Evolutionary conservation across 192 early-diverging fungal species (phyloP), one percentile per base, ranked within the genome.

Genomic region (Entomortierella chlamydospora): DNA sequence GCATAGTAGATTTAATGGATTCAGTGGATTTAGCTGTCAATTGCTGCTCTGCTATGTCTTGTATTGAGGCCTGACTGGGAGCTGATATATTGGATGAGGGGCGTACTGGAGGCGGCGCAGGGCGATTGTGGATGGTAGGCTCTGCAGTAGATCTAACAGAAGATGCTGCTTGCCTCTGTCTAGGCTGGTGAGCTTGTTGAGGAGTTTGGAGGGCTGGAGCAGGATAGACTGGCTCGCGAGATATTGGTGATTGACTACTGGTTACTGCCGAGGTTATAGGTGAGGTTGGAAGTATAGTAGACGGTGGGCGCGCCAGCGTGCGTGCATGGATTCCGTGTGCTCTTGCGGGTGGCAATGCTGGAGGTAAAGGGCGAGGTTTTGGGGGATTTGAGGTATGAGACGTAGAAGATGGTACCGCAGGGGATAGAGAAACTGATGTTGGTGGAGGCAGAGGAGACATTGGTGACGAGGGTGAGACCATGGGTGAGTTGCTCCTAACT

Each of bases 291-390:
- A 23, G 41, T 33, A 58, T 1, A 8, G 62, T 54, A 1, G 74
- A 57, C n/a, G 51, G 28, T 56, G 62, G 68, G 15, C 62, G 76
- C 10, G 34, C 51, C 22, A 79, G 29, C 2, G 68, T 26, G 8
- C 76, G 76, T 30, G 76, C 76, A 59, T 79, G 67, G 57, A 79
- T 64, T 33, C 76, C 76, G 34, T 79, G 76, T 29, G 68, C 76
- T 43, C 76, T 69, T 17, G 76, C 68, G 43, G 76, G 76, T 25
- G 76, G 76, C 52, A 79, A 41, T 54, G 76, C 66, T 66, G 76
- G 76, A 13, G 76, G 76, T 18, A 41, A 31, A 15, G 61, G 23
- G 28, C 67, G 56, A 0, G 66, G 28, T 57, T 64, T 65, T 33
- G 67, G 57, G 29, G 33, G 61, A 30, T 30, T 39, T 23, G 17